These are phyloP conservation scores for Bauhinia variegata DNA, from an alignment of 306 rosid genomes.

Conservation along the genomic window DNA sequence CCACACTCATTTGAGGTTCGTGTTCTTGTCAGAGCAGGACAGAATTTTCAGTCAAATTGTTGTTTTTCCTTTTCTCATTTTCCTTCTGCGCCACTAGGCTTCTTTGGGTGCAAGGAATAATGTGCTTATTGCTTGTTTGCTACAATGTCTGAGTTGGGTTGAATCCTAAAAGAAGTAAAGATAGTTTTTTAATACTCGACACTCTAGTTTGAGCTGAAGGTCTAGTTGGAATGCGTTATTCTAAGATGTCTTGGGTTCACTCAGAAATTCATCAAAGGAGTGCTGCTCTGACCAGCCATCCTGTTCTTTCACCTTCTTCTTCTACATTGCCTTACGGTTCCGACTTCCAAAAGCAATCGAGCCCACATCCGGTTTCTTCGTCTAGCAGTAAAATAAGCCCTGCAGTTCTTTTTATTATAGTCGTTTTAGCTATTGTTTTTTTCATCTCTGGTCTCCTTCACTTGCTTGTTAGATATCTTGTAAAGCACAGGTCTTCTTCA, in stretches of 20 bases:
- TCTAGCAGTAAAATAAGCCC: slow-evolving; percentile 71
- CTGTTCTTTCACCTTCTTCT: slow-evolving; percentile 44
- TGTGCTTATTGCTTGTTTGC: slow-evolving; percentile 48
- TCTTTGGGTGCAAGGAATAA: slow-evolving; percentile 45
- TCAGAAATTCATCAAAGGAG: slow-evolving; percentile 48
- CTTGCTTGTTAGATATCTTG: slow-evolving; percentile 71
- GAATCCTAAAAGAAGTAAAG: slow-evolving; percentile 44
- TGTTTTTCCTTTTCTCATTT: neutral
- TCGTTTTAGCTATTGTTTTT: slow-evolving; percentile 70
- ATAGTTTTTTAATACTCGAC: slow-evolving; percentile 24
- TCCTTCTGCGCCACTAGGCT: slow-evolving; percentile 26
- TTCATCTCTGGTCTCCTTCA: slow-evolving; percentile 78
- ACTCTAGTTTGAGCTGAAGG: slow-evolving; percentile 26
- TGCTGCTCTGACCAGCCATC: slow-evolving; percentile 44
- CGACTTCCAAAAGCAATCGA: slow-evolving; percentile 51
- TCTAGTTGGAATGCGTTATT: slow-evolving; percentile 45
- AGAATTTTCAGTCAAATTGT: slow-evolving; percentile 34
- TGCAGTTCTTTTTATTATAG: slow-evolving; percentile 66
- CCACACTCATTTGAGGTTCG: neutral
- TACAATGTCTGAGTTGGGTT: slow-evolving; percentile 58
- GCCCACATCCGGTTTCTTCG: slow-evolving; percentile 49
- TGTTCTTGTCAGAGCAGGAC: slow-evolving; percentile 21
- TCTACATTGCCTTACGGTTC: slow-evolving; percentile 40
- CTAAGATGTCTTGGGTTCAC: slow-evolving; percentile 63
- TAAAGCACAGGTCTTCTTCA: slow-evolving; percentile 59